Evolutionary conservation across 805 yeast genomes (phyloP).

Genomic region (Yamadazyma takamatsuzukensis): DNA sequence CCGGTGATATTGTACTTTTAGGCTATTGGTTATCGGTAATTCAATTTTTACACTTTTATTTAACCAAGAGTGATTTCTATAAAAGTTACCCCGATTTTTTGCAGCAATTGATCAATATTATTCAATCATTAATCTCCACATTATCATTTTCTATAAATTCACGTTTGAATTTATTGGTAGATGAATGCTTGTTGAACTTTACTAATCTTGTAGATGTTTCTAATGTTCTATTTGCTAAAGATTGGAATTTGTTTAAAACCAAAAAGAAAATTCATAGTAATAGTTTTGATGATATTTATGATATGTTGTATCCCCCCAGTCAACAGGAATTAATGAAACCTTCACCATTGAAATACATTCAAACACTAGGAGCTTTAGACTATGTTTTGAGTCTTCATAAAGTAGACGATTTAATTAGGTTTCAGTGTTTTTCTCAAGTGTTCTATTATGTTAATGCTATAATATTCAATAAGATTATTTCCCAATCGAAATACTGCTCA

Average conservation of each 20-base stretch:
- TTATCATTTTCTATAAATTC: constrained; percentile 63
- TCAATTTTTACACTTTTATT: constrained; percentile 72
- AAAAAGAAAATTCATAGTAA: constrained; percentile 40
- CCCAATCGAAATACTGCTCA: constrained; percentile 66
- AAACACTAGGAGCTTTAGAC: constrained; percentile 82
- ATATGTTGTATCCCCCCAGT: constrained; percentile 82
- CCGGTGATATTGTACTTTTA: constrained; percentile 64
- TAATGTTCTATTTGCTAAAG: constrained; percentile 70
- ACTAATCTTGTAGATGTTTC: constrained; percentile 81
- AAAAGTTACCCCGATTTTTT: constrained; percentile 51
- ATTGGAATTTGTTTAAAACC: constrained; percentile 51
- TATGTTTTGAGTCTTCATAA: constrained; percentile 80
- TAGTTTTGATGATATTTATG: constrained; percentile 69
- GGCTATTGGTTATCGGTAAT: constrained; percentile 88
- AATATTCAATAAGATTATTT: constrained; percentile 69
- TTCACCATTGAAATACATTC: constrained; percentile 81
- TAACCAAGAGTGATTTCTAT: constrained; percentile 62
- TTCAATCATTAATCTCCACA: constrained; percentile 61
- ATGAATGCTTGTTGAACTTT: constrained; percentile 68
- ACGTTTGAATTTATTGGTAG: constrained; percentile 53
- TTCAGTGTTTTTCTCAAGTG: constrained; percentile 74
- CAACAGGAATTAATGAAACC: constrained; percentile 77
- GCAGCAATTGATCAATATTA: constrained; percentile 60
- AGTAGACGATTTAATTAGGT: constrained; percentile 72
- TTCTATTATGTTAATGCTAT: constrained; percentile 73